Percentiles rank a stretch among this genome's conserved stretches.
Evolutionary conservation across 768 basidiomycete species (phyloP).

Genomic region (Hericium rajendrae): DNA sequence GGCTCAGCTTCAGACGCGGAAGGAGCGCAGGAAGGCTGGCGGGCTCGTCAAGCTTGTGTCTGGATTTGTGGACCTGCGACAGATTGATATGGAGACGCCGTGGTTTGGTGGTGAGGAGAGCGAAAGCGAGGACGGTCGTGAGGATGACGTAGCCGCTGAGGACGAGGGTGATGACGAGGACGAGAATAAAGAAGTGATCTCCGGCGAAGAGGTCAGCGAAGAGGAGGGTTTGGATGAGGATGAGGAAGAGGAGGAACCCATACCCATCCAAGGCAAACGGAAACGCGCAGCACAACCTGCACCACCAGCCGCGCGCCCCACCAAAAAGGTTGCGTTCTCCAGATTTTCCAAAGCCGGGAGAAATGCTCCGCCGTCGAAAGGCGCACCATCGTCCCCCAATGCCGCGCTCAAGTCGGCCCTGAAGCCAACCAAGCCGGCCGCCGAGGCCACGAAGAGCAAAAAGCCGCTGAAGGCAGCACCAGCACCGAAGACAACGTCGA

Average conservation of each 20-base stretch:
- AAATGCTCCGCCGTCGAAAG: background rate
- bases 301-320: slow-evolving; percentile 14
- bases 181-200: slow-evolving; percentile 28
- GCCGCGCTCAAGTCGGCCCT: background rate
- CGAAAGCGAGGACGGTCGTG: slow-evolving; percentile 21
- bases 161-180: slow-evolving; percentile 24
- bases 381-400: background rate
- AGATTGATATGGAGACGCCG: slow-evolving; percentile 28
- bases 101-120: slow-evolving; percentile 27
- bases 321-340: slow-evolving; percentile 25
- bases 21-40: slow-evolving; percentile 51
- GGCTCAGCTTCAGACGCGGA: slow-evolving; percentile 38
- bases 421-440: slow-evolving; percentile 2
- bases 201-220: slow-evolving; percentile 30
- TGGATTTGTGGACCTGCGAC: slow-evolving; percentile 31
- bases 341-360: too few species aligned
- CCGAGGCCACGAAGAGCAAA: slow-evolving; percentile 8
- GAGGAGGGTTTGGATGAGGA: slow-evolving; percentile 22
- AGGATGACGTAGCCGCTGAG: slow-evolving; percentile 25
- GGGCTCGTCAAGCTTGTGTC: slow-evolving; percentile 41
- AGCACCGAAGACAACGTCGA: slow-evolving; percentile 6
- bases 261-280: slow-evolving; percentile 21
- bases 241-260: slow-evolving; percentile 25
- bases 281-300: slow-evolving; percentile 16
- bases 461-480: slow-evolving; percentile 12